A percentile compares a stretch with the other conserved stretches of the same genome.
Evolutionary conservation across 305 asterid genomes (phyloP).

Genomic region (Stenogyne calaminthoides): DNA sequence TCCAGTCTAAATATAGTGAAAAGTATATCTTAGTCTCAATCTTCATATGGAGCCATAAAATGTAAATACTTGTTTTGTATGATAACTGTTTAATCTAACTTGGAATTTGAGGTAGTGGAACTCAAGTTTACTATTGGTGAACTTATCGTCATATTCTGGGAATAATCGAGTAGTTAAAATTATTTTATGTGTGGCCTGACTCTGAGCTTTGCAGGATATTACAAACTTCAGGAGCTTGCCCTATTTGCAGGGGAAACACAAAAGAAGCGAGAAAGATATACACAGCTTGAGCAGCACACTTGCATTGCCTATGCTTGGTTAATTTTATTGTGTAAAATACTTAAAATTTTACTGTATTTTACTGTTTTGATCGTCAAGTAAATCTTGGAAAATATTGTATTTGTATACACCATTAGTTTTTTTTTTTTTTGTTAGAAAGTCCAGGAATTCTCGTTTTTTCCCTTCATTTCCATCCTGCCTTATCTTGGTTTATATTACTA

Average conservation of each 20-base stretch:
- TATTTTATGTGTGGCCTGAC: slow-evolving; percentile 9
- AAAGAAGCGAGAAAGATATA: slow-evolving; percentile 76
- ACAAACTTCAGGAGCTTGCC: slow-evolving; percentile 68
- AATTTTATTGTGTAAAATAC: slow-evolving; percentile 7
- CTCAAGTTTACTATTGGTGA: neutral
- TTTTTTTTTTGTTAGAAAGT: slow-evolving; percentile 1
- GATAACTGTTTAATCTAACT: neutral
- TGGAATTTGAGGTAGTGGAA: neutral
- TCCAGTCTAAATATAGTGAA: neutral
- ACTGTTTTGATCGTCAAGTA: neutral
- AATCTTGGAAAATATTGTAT: slow-evolving; percentile 11
- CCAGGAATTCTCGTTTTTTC: neutral
- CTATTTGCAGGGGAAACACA: slow-evolving; percentile 71
- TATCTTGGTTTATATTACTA: neutral
- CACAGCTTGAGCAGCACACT: slow-evolving; percentile 57
- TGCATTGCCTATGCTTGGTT: neutral
- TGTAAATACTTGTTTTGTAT: neutral
- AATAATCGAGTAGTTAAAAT: neutral
- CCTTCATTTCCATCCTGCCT: neutral
- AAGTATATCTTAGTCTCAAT: neutral
- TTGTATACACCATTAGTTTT: slow-evolving; percentile 12
- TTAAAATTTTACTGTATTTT: neutral
- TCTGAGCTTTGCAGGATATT: slow-evolving; percentile 56
- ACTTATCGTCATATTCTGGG: neutral
- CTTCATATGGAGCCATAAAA: neutral